Percentiles rank a stretch among this genome's conserved stretches.
Conservation (phyloP, 495 filamentous ascomycete genomes). For the Acidomyces sp. region DNA sequence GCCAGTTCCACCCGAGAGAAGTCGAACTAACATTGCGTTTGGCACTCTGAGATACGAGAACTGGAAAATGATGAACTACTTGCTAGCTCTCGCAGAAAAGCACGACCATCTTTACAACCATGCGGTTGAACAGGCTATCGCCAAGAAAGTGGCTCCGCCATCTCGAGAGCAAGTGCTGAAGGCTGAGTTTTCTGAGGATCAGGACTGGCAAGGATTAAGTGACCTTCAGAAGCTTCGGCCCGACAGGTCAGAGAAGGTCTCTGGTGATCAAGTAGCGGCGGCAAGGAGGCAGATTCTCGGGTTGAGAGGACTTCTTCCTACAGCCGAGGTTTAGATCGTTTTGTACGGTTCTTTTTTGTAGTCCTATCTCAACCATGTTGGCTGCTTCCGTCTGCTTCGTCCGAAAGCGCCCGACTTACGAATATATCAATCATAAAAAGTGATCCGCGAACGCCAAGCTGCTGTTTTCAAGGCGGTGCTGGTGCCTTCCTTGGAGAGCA, state of each 20-base stretch:
- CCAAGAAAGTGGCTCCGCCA: constrained; percentile 7
- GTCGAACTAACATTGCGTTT: constrained; percentile 16
- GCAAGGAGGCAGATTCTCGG: constrained; percentile 2
- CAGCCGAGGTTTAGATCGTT: too few species aligned
- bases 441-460: too few species aligned
- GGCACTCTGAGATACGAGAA: constrained; percentile 24
- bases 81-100: constrained; percentile 17
- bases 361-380: too few species aligned
- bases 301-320: constrained; percentile 4
- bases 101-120: constrained; percentile 7
- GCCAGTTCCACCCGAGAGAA: background rate
- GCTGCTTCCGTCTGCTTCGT: too few species aligned
- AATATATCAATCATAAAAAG: too few species aligned
- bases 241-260: background rate
- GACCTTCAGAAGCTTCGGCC: background rate
- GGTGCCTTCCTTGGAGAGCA: too few species aligned
- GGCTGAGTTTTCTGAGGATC: background rate
- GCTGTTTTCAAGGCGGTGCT: too few species aligned
- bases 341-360: too few species aligned
- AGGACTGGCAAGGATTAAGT: too few species aligned
- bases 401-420: too few species aligned
- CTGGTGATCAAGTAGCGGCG: background rate
- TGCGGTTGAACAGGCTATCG: constrained; percentile 17
- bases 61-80: constrained; percentile 25
- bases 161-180: background rate